Base-by-base conservation (phyloP, 108 stramenopile genomes). In the Epipyxis sp. region DNA sequence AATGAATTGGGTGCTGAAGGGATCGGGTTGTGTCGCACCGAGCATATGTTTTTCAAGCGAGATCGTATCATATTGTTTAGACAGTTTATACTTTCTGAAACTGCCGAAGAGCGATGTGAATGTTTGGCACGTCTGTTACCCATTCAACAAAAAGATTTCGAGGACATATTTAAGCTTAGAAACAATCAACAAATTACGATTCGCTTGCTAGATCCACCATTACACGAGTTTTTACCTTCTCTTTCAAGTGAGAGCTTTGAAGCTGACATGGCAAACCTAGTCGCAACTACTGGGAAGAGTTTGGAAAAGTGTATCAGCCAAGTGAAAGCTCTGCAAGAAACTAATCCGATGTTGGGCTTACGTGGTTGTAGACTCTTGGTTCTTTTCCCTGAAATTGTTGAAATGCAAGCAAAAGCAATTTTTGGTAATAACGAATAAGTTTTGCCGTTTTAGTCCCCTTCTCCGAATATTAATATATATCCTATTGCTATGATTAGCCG, bases 11-110 rank as follows among this genome's bases (percentile, higher is more conserved):
- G 61, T 32, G 61, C 61, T 6, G 61, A 65, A 65, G 61, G 61
- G 25, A 32, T 65, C 34, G 61, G 61, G 30, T 32, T 65, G 6
- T 65, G 61, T 65, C 61, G 61, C 25, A 65, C 61, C 20, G 61
- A 65, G 61, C 61, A 65, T 32, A 65, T 65, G 61, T 65, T 65
- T 32, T 65, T 65, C 61, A 3, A 65, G 3, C 34, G 6, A 65
- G 61, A 65, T 35, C 27, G 35, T 10, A 29, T 65, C 6, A 29
- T 10, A 16, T 32, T 65, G 20, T 37, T 65, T 6, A 16, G 61
- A 16, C 61, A 37, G 34, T 37, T 65, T 6, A 65, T 65, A 16
- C 34, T 65, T 16, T 32, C 61, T 37, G 61, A 65, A 10, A 6
- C 27, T 3, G 34, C 30, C 61, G 6, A 37, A 35, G 61, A 65